Evolutionary conservation across 345 rosid species (phyloP).

Genomic region (Atalantia buxifolia): DNA sequence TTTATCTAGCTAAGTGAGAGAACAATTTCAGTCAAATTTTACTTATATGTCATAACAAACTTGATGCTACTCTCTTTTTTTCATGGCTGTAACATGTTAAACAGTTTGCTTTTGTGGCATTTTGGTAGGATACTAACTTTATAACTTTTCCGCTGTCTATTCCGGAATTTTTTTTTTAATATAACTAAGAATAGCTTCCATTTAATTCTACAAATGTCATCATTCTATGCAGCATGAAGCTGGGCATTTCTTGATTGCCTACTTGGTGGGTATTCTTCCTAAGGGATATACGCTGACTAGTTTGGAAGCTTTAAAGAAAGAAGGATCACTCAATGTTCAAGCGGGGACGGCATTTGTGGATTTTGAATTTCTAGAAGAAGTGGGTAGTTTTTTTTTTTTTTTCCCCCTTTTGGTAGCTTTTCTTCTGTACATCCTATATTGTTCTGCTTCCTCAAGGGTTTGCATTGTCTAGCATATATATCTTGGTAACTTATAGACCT

Average conservation of each 20-base stretch:
- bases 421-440: neutral
- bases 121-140: neutral
- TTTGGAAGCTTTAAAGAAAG: slow-evolving; percentile 74
- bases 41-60: neutral
- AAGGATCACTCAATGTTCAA: slow-evolving; percentile 92
- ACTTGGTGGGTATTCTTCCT: slow-evolving; percentile 80
- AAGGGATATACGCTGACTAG: slow-evolving; percentile 72
- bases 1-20: neutral
- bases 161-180: neutral
- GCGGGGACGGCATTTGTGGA: slow-evolving; percentile 92
- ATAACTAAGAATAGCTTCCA: neutral
- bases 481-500: too few species aligned
- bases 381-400: slow-evolving; percentile 19
- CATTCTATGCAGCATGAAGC: slow-evolving; percentile 76
- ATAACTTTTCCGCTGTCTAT: too few species aligned
- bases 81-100: neutral
- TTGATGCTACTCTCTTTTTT: neutral
- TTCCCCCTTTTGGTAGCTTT: neutral
- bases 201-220: neutral
- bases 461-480: too few species aligned
- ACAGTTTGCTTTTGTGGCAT: neutral
- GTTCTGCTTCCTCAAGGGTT: too few species aligned
- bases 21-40: neutral
- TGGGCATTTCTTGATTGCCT: slow-evolving; percentile 94
- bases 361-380: slow-evolving; percentile 88